phyloP scores from a whole-genome alignment of 805 yeast species.

The Candida parachauliodes region DNA sequence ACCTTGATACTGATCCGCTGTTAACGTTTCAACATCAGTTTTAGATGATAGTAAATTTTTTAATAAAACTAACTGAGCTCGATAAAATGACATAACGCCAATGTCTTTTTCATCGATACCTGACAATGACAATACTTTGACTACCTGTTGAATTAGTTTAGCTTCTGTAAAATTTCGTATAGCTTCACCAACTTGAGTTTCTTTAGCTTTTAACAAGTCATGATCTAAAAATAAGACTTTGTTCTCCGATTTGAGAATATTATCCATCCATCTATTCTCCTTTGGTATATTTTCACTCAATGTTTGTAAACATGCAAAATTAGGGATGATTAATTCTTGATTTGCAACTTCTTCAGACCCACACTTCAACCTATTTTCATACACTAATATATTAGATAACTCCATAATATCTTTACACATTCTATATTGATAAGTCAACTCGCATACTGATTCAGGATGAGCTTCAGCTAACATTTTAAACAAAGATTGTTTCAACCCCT shows the following conservation, averaged over 20 bases:
- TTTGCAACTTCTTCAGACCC: constrained; percentile 64
- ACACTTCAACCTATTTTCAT: constrained; percentile 71
- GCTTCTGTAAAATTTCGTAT: constrained; percentile 75
- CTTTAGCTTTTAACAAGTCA: constrained; percentile 61
- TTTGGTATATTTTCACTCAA: constrained; percentile 1
- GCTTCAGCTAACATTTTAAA: constrained; percentile 70
- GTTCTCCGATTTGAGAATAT: constrained; percentile 49
- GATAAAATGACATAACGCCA: constrained; percentile 87
- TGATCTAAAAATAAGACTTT: constrained; percentile 79
- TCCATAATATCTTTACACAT: constrained; percentile 90
- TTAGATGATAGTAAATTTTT: constrained; percentile 21
- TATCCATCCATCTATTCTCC: constrained; percentile 49
- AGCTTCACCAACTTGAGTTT: constrained; percentile 57
- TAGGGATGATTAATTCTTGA: constrained; percentile 51
- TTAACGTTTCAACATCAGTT: constrained; percentile 66
- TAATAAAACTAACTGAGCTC: constrained; percentile 62
- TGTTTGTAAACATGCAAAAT: constrained; percentile 11
- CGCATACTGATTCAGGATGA: constrained; percentile 73
- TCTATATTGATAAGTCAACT: constrained; percentile 79
- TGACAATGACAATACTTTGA: constrained; percentile 50
- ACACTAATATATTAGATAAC: constrained; percentile 74
- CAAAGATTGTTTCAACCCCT: constrained; percentile 69
- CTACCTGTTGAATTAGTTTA: constrained; percentile 55
- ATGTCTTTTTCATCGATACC: constrained; percentile 61
- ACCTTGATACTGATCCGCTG: constrained; percentile 96